Conservation (phyloP, 1,284 basidiomycete genomes). For the Tetrapyrgos nigripes region DNA sequence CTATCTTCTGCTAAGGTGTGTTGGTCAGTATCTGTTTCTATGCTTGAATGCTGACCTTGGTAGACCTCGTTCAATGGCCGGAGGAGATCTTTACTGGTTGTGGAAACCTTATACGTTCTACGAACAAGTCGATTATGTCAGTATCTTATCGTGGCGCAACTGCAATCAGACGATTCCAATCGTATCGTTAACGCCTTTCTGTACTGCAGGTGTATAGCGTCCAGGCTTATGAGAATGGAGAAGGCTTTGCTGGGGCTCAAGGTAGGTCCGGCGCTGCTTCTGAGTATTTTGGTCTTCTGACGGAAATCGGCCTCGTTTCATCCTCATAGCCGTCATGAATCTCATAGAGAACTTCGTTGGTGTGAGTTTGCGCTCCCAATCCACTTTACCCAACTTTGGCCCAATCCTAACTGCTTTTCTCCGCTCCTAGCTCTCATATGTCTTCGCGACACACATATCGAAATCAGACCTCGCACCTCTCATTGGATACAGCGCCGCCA, state of each 20-base stretch:
- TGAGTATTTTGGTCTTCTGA: conserved; percentile 12
- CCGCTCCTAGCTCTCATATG: conserved; percentile 48
- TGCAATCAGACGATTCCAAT: conserved; percentile 2
- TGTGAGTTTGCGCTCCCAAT: conserved; percentile 24
- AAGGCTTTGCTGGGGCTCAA: conserved; percentile 64
- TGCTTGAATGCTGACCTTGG: neutral
- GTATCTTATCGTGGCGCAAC: conserved; percentile 11
- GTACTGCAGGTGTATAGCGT: conserved; percentile 52
- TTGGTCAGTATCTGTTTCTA: neutral
- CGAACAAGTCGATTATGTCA: conserved; percentile 54
- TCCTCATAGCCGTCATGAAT: conserved; percentile 53
- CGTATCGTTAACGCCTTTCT: conserved; percentile 1
- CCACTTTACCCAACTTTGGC: neutral
- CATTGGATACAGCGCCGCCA: conserved; percentile 53
- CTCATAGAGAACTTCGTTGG: conserved; percentile 59
- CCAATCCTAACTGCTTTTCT: neutral
- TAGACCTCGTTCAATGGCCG: conserved; percentile 27
- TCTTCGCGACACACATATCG: conserved; percentile 38
- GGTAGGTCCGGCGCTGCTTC: conserved; percentile 36
- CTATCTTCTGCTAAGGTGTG: conserved; percentile 21
- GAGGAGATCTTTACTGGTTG: conserved; percentile 63
- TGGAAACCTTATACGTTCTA: conserved; percentile 60
- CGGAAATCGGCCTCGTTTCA: conserved; percentile 9
- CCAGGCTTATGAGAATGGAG: conserved; percentile 47
- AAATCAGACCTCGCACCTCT: conserved; percentile 32